phyloP scores from a whole-genome alignment of 371 early-diverging fungal species.

The Blakeslea trispora region DNA sequence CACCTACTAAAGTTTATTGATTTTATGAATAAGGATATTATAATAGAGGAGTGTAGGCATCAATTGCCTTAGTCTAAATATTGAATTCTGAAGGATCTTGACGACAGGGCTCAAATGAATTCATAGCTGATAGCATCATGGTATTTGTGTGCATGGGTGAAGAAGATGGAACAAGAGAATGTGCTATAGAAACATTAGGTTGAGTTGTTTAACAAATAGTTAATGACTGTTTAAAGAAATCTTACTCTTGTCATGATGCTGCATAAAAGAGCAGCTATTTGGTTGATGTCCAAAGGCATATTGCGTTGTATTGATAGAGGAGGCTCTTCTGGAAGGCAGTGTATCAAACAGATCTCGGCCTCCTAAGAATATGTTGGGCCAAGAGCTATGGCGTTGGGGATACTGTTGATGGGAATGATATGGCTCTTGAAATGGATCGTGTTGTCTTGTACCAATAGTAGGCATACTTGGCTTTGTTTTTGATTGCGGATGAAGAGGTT shows the following conservation, averaged over 20 bases:
- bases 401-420: neutral
- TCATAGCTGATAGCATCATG: no score
- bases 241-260: neutral
- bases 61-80: neutral
- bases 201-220: neutral
- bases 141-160: neutral
- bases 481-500: neutral
- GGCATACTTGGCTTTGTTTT: neutral
- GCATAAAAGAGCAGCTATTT: neutral
- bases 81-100: neutral
- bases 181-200: neutral
- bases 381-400: conserved; percentile 8
- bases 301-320: conserved; percentile 9
- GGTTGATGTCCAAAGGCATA: conserved; percentile 14
- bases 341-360: conserved; percentile 20
- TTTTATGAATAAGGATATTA: no score
- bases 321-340: conserved; percentile 14
- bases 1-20: no score
- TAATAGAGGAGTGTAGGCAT: no score
- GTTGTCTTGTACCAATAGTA: conserved; percentile 5
- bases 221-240: neutral
- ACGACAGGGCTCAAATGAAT: neutral
- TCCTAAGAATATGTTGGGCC: conserved; percentile 17
- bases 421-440: no score
- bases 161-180: no score